Base-by-base conservation (phyloP, 768 basidiomycete genomes). In the Trametes gibbosa region DNA sequence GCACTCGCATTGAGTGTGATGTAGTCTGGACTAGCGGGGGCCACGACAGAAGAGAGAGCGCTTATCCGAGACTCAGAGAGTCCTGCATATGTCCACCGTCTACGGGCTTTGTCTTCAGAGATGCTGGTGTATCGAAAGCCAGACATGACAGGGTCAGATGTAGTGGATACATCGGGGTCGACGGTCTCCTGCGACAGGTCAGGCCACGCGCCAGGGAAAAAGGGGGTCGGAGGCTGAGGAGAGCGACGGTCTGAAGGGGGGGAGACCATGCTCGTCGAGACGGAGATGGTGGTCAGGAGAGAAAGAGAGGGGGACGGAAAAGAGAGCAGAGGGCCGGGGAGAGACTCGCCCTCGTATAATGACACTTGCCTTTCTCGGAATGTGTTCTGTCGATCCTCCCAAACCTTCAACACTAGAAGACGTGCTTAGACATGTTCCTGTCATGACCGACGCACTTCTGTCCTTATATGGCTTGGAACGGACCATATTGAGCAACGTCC, bases 121-220 rank as follows among this genome's bases (percentile, higher is more conserved):
- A 12, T 14, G n/a, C 14, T 23, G 47, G 8, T 16, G 1, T 21
- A 10, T 34, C 7, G 2, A 9, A 16, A 5, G 24, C 35, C 41
- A 27, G 54, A 25, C 12, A 50, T 40, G 12, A 5, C 69, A n/a
- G 62, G 67, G 45, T 71, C 70, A 17, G 61, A 53, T 16, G 53
- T 47, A n/a, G 56, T 54, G 14, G 58, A 56, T 17, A 45, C 50
- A 50, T 58, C 49, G 10, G 46, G 54, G 48, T 58, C 67, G 65
- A 29, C 67, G 65, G 41, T 46, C 61, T 60, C 68, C 63, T 56
- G 37, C 42, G 65, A 64, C 61, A 56, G 9, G 65, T 69, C 56
- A 59, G 80, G 79, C 79, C 78, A 81, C 3, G 79, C 79, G 43
- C 79, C 80, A 34, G 81, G 81, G 29, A 80, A 54, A 70, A 74